Base-by-base conservation (phyloP, 208 protist species). In the Tritrichomonas musculus region DNA sequence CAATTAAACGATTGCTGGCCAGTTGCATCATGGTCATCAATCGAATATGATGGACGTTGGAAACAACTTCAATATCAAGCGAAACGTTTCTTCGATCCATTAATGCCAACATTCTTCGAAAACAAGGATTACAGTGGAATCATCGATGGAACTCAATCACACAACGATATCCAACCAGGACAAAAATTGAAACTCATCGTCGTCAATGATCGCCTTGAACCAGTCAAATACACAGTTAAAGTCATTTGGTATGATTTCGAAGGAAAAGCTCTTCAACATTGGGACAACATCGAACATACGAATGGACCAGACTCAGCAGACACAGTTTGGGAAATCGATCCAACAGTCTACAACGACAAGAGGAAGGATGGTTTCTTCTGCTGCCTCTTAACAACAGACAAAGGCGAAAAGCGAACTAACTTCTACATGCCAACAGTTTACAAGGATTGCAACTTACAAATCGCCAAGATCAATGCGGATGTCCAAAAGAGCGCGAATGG, bases 1-100 rank as follows among this genome's bases (percentile, higher is more conserved):
- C 73, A 82, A 53, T 53, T 82, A 53, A 82, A 82, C 30, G 73
- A 82, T 53, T 82, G 73, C 30, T 82, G 73, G 73, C 73, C 73
- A 53, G 50, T 50, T 82, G 47, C 73, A n/a, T 82, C 73, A 50
- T 82, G 73, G 73, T 47, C n/a, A 5, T 50, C 41, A n/a, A 82
- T 82, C 11, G 73, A 82, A 30, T 82, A 82, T 30, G 0, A 50
- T 25, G 73, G 73, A 36, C 3, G 73, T 22, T 82, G 73, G 73
- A 82, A 82, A 82, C 73, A 82, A 44, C 25, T 82, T 2, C n/a
- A 47, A 36, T 82, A 82, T 53, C 73, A 82, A 33, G 73, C 41
- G 22, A 82, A 82, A 53, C 3, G 39, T 1, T 82, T 82, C 20
- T 82, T 50, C 30, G 41, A 82, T 22, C 73, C 73, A 30, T 0